A percentile compares a stretch with the other conserved stretches of the same genome.
Conservation (phyloP, 306 rosid species). For the Pachyrhizus erosus region DNA sequence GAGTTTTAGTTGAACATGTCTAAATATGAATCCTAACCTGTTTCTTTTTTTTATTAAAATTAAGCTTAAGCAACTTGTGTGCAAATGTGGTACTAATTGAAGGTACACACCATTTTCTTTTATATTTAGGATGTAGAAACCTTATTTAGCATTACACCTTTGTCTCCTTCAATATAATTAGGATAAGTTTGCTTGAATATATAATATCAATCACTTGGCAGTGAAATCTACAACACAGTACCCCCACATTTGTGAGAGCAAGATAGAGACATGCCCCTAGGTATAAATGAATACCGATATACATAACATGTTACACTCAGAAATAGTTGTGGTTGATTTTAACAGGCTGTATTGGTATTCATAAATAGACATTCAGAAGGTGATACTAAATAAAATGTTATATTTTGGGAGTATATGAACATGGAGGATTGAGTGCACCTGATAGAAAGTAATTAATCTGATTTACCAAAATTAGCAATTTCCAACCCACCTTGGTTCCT, state of each 20-base stretch:
- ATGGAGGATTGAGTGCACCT: not conserved
- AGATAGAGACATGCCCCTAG: constrained; percentile 30
- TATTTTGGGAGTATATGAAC: not conserved
- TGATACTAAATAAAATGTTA: not conserved
- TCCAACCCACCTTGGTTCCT: not conserved
- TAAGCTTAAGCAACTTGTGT: not conserved
- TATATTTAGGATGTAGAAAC: not conserved
- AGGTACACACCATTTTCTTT: not conserved
- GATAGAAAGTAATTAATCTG: not conserved
- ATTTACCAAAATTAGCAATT: not conserved
- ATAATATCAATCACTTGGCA: constrained; percentile 15
- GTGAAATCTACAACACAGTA: not conserved
- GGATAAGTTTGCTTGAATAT: not conserved
- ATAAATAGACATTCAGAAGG: not conserved
- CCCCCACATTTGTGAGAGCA: constrained; percentile 16
- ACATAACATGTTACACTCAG: not conserved
- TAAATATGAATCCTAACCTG: not conserved
- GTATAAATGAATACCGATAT: not conserved
- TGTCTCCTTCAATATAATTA: constrained; percentile 21
- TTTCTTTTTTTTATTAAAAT: not conserved
- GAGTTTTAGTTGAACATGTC: not conserved
- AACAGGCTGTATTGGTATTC: constrained; percentile 21
- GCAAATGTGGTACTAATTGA: not conserved
- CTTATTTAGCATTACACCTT: not conserved
- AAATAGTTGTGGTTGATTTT: constrained; percentile 23